A percentile compares a stretch with the other conserved stretches of the same genome.
Conservation (phyloP, 495 filamentous ascomycete species). For the Daldinia caldariorum region DNA sequence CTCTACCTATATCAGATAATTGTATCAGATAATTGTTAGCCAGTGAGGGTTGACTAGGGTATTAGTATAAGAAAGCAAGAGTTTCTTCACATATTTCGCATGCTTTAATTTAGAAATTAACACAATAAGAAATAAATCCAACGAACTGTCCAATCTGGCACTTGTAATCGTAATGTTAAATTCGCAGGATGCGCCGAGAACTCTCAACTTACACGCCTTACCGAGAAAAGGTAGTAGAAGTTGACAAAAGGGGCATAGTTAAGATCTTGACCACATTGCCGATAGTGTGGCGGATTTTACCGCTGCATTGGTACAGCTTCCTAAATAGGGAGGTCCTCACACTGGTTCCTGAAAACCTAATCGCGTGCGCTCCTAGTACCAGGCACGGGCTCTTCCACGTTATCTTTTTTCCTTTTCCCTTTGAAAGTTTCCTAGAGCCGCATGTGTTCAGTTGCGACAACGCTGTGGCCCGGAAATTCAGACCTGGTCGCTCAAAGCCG, state of each 20-base stretch:
- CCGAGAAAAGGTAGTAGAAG: conserved; percentile 1
- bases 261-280: conserved; percentile 25
- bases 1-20: too few relatives aligned
- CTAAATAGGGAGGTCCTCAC: conserved; percentile 38
- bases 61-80: too few relatives aligned
- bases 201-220: conserved; percentile 20
- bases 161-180: conserved; percentile 7
- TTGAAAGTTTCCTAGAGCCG: conserved; percentile 18
- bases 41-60: not conserved
- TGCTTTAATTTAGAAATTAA: not conserved
- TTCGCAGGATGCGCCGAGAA: conserved; percentile 30
- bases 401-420: not conserved
- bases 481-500: not conserved
- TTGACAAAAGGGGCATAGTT: conserved; percentile 5
- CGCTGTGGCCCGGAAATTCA: not conserved
- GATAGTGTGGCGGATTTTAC: conserved; percentile 16
- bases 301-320: conserved; percentile 14
- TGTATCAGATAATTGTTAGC: not conserved
- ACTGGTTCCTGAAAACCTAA: not conserved
- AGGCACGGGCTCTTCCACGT: not conserved
- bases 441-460: conserved; percentile 20
- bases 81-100: too few relatives aligned
- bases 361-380: conserved; percentile 1
- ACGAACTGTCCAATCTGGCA: conserved; percentile 8
- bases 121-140: conserved; percentile 2